Percentiles rank a stretch among this genome's conserved stretches.
phyloP scores from a whole-genome alignment of 1,284 basidiomycete species.

The Retiboletus fuscus region DNA sequence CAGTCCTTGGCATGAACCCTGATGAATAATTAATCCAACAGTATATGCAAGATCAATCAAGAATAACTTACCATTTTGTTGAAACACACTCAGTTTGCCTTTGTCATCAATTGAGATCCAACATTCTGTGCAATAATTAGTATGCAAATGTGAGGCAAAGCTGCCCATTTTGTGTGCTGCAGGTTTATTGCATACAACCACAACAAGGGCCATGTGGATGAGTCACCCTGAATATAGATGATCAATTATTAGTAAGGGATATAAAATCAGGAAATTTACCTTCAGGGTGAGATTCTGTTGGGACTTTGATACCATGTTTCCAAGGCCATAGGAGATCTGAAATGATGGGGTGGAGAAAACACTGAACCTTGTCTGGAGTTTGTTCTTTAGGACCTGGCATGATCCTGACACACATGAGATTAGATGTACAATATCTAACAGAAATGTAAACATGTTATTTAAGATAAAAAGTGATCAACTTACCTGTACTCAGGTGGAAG shows the following conservation, averaged over 20 bases:
- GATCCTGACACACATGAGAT: background rate
- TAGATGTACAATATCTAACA: background rate
- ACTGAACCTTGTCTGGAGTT: constrained; percentile 47
- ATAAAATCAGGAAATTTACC: background rate
- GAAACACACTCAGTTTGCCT: background rate
- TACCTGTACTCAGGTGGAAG: background rate
- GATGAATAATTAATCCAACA: too few species aligned
- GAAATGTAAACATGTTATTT: too few species aligned
- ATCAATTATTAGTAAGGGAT: too few species aligned
- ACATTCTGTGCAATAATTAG: background rate
- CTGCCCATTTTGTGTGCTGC: background rate
- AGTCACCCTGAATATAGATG: too few species aligned
- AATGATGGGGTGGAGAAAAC: constrained; percentile 44
- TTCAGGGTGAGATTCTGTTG: constrained; percentile 15
- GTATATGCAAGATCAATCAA: background rate
- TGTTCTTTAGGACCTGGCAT: constrained; percentile 12
- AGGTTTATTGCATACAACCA: background rate
- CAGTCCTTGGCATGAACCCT: background rate
- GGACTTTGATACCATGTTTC: constrained; percentile 21
- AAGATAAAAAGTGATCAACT: background rate
- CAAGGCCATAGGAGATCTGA: constrained; percentile 40
- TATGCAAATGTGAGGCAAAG: background rate
- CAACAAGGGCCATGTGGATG: too few species aligned
- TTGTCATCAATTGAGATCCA: background rate
- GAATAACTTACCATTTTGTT: background rate